A percentile compares a stretch with the other conserved stretches of the same genome.
Conservation (phyloP, 2,329 filamentous ascomycete species). For the Lachnellula arida region DNA sequence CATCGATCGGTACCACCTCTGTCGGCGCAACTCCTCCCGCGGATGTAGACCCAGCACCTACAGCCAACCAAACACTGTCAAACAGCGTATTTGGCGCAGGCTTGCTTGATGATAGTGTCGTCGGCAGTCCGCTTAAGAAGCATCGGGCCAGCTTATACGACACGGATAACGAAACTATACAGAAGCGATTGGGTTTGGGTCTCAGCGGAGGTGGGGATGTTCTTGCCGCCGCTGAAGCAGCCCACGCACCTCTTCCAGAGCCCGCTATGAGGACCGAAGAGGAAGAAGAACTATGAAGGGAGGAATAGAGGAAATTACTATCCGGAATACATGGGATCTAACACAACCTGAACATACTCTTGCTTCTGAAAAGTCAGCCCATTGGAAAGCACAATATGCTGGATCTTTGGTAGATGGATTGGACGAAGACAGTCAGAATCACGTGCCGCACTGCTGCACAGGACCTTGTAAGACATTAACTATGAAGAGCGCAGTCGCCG, state of each 20-base stretch:
- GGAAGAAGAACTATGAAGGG: conserved; percentile 29
- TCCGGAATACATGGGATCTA: conserved; percentile 1
- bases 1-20: conserved; percentile 40
- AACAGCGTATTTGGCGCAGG: conserved; percentile 41
- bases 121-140: conserved; percentile 73
- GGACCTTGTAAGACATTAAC: conserved; percentile 11
- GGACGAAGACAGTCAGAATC: background rate
- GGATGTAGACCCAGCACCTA: conserved; percentile 31
- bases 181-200: conserved; percentile 24
- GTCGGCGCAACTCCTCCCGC: conserved; percentile 39
- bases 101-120: conserved; percentile 40
- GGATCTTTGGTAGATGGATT: background rate
- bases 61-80: conserved; percentile 28
- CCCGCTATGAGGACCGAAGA: conserved; percentile 18
- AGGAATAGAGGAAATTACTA: background rate
- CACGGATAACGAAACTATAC: conserved; percentile 37
- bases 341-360: background rate
- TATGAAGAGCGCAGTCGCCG: conserved; percentile 6
- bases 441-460: background rate
- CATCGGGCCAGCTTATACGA: conserved; percentile 60
- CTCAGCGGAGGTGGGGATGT: conserved; percentile 22
- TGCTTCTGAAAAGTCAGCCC: background rate
- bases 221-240: conserved; percentile 29
- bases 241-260: conserved; percentile 22
- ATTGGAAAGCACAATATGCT: conserved; percentile 13